Conservation (phyloP, 1,284 basidiomycete genomes). For the Trametes hirsuta region DNA sequence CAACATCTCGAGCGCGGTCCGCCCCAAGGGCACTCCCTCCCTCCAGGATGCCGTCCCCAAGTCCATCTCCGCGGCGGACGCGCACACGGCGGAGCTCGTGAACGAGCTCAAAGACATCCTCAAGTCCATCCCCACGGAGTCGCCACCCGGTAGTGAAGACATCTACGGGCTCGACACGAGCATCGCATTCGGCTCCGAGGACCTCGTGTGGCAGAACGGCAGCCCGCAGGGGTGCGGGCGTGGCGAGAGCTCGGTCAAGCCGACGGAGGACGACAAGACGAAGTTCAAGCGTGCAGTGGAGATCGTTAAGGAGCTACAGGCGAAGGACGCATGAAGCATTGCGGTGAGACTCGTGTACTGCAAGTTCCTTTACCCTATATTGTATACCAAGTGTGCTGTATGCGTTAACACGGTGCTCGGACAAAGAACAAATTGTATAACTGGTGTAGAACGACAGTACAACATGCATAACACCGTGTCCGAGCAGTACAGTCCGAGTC, state of each 20-base stretch:
- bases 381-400: background rate
- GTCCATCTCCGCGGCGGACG: constrained; percentile 41
- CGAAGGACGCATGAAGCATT: constrained; percentile 33
- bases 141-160: constrained; percentile 63
- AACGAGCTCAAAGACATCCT: constrained; percentile 61
- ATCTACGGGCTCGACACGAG: constrained; percentile 71
- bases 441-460: no score
- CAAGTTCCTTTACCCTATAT: background rate
- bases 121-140: constrained; percentile 57
- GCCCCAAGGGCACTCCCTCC: constrained; percentile 49
- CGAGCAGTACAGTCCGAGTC: no score
- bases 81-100: constrained; percentile 46
- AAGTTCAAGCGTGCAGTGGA: constrained; percentile 70
- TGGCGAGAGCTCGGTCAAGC: constrained; percentile 50
- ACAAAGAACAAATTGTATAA: constrained; percentile 29
- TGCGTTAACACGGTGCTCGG: no score
- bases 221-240: constrained; percentile 62
- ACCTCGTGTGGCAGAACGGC: constrained; percentile 63
- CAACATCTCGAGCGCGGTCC: constrained; percentile 49
- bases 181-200: constrained; percentile 63
- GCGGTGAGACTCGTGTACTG: background rate
- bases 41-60: constrained; percentile 51
- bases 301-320: constrained; percentile 59
- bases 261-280: constrained; percentile 61
- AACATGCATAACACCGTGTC: no score